Conservation (phyloP, 495 filamentous ascomycete species). For the Lasiosphaeria ovina region DNA sequence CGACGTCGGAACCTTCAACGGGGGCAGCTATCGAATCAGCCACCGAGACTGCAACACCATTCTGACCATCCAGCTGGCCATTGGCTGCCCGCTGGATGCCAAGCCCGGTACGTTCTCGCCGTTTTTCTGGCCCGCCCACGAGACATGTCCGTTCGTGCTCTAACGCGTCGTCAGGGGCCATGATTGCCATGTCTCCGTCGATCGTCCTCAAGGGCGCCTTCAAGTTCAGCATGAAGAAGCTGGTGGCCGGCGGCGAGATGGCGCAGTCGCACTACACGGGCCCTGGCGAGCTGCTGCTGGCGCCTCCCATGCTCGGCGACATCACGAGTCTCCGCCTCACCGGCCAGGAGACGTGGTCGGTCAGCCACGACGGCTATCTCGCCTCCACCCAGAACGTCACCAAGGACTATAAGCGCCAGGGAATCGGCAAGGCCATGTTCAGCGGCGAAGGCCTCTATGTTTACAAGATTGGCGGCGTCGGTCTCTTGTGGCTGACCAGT, state of each 20-base stretch:
- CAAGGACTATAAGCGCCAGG: constrained; percentile 83
- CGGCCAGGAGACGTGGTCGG: constrained; percentile 71
- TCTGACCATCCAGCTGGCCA: constrained; percentile 82
- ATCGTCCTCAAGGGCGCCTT: constrained; percentile 77
- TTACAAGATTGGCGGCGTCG: constrained; percentile 77
- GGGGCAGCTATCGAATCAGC: constrained; percentile 88
- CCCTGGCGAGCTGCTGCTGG: constrained; percentile 85
- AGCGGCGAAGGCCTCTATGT: constrained; percentile 90
- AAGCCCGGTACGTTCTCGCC: constrained; percentile 64
- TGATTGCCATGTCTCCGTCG: constrained; percentile 93
- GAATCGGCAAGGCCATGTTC: constrained; percentile 89
- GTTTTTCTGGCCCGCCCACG: not conserved
- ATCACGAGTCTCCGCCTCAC: constrained; percentile 74
- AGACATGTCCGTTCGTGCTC: not conserved
- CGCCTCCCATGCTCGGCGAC: constrained; percentile 77
- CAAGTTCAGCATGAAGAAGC: constrained; percentile 82
- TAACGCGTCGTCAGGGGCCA: constrained; percentile 54
- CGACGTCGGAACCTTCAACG: constrained; percentile 92
- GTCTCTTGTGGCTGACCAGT: constrained; percentile 83
- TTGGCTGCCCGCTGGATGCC: constrained; percentile 78
- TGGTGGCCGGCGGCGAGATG: constrained; percentile 80
- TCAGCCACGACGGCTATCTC: constrained; percentile 78
- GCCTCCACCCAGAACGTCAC: constrained; percentile 72
- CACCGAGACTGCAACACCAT: constrained; percentile 90
- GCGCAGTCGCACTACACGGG: constrained; percentile 78